A percentile compares a stretch with the other conserved stretches of the same genome.
phyloP scores from a whole-genome alignment of 2,329 filamentous ascomycete genomes.

The Aspergillus sp. region DNA sequence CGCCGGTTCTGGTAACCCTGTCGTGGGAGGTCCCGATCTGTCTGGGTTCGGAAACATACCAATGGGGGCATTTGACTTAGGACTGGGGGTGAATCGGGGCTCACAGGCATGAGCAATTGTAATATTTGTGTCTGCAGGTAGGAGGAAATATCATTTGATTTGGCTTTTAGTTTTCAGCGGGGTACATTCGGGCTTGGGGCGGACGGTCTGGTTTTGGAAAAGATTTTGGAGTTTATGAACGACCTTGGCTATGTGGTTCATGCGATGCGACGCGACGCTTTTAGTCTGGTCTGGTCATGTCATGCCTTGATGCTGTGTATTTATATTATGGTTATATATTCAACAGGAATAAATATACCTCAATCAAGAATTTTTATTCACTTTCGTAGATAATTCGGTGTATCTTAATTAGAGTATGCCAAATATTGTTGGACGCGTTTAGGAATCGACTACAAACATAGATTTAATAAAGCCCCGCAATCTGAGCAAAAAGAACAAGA shows the following conservation, averaged over 20 bases:
- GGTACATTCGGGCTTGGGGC: background rate
- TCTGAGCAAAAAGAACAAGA: background rate
- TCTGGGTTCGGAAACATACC: slow-evolving; percentile 28
- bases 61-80: slow-evolving; percentile 31
- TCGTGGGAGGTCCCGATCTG: slow-evolving; percentile 19
- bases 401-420: too few relatives aligned
- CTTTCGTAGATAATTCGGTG: too few relatives aligned
- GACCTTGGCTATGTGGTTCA: too few relatives aligned
- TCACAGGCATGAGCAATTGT: slow-evolving; percentile 11
- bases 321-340: background rate
- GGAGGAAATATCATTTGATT: background rate
- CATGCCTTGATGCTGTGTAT: background rate
- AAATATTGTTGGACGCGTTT: too few relatives aligned
- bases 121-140: background rate
- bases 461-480: background rate
- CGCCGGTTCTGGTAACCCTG: slow-evolving; percentile 12
- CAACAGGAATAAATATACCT: background rate
- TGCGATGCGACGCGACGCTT: background rate
- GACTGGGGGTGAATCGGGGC: slow-evolving; percentile 26
- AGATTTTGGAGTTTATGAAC: background rate
- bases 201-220: background rate
- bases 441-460: too few relatives aligned
- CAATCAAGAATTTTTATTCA: too few relatives aligned
- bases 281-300: background rate
- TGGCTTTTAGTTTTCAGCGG: background rate